Evolutionary conservation across 1,284 basidiomycete species (phyloP), one percentile per base, ranked within the genome.

Genomic region (Leucoagaricus sp.): DNA sequence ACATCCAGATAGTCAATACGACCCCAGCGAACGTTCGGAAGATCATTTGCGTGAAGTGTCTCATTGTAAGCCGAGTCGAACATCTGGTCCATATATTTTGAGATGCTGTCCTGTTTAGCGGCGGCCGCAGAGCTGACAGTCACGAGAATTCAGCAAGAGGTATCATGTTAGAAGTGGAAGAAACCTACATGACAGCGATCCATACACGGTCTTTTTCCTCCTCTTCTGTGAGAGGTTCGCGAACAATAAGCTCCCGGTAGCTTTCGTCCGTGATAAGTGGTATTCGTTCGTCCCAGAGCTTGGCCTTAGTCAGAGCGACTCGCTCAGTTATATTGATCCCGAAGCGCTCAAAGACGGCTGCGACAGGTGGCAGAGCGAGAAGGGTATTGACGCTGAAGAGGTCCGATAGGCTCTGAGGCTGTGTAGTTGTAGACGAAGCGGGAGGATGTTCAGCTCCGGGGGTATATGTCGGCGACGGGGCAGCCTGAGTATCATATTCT

Each of bases 1-100:
- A 92, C 91, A 60, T 88, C 85, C 61, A 91, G 72, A 68, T 93
- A 93, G 73, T 93, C 89, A 57, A 93, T 85, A 57, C 91, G 84
- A 49, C 82, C 90, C 81, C 87, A 93, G 53, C 81, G 83, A 49
- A 93, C 81, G 65, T 90, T 68, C 0, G 83, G 83, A 25, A 91
- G 72, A 67, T 89, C 89, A 8, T 76, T 78, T n/a, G 77, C 80
- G 17, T 82, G 68, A 40, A 82, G 57, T 2, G 85, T 82, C 57
- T 79, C 72, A 67, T 91, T 88, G 68, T 78, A 91, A 2, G 89
- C 80, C 6, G 76, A 73, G 63, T 93, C 90, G 62, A 91, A 91
- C 40, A 83, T 72, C 34, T 82, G 66, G 70, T 93, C 90, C 21
- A 89, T 77, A 47, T 79, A 78, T 67, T 84, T 82, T 1, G 89